Conservation (phyloP, 1,284 basidiomycete species). For the Ustilago tritici region DNA sequence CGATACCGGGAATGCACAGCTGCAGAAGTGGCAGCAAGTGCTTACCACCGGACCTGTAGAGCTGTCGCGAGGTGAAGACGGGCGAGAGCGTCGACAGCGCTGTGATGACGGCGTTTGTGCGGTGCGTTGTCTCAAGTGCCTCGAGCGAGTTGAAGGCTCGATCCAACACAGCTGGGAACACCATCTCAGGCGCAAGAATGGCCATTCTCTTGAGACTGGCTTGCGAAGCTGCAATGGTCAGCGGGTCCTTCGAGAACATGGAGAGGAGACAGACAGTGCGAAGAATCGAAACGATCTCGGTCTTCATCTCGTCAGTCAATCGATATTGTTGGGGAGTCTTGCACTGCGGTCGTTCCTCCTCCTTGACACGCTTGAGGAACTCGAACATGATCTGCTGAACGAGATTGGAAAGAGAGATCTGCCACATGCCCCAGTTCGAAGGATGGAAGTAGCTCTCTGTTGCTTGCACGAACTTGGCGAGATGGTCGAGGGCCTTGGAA, state of each 20-base stretch:
- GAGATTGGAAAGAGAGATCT: slow-evolving; percentile 81
- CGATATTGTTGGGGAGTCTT: slow-evolving; percentile 82
- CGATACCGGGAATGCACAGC: slow-evolving; percentile 89
- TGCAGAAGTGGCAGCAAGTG: slow-evolving; percentile 89
- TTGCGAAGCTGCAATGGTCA: slow-evolving; percentile 72
- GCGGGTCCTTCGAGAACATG: slow-evolving; percentile 88
- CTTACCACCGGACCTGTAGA: slow-evolving; percentile 86
- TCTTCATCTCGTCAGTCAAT: slow-evolving; percentile 84
- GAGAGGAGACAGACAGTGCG: slow-evolving; percentile 89
- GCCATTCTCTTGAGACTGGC: slow-evolving; percentile 76
- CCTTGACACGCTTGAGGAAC: slow-evolving; percentile 74
- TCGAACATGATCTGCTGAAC: slow-evolving; percentile 84
- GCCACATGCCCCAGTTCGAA: slow-evolving; percentile 67
- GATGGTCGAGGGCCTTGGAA: slow-evolving; percentile 86
- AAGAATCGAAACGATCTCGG: slow-evolving; percentile 83
- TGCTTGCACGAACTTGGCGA: slow-evolving; percentile 89
- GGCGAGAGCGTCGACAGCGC: slow-evolving; percentile 85
- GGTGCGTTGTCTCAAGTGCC: slow-evolving; percentile 72
- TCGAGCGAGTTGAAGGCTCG: slow-evolving; percentile 91
- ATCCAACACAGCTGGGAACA: slow-evolving; percentile 93
- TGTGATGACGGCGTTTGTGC: slow-evolving; percentile 76
- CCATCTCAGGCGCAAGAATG: slow-evolving; percentile 83
- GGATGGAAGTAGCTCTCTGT: slow-evolving; percentile 94
- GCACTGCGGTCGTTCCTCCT: slow-evolving; percentile 84
- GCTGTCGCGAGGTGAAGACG: slow-evolving; percentile 80